These are phyloP conservation scores for Biscogniauxia marginata DNA, from an alignment of 2,329 filamentous ascomycete species.

Conservation along the genomic window DNA sequence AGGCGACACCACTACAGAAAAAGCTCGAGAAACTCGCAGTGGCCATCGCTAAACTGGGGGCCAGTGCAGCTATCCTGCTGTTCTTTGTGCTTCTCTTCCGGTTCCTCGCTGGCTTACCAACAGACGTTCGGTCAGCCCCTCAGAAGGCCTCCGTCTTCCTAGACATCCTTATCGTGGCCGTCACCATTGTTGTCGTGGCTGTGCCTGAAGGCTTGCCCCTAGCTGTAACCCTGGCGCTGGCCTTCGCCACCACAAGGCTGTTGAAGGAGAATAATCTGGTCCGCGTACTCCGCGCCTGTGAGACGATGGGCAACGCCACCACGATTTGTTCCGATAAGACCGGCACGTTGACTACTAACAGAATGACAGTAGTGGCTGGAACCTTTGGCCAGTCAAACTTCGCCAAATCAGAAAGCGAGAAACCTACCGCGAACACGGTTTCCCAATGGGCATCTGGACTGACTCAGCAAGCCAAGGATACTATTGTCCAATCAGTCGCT, in stretches of 20 bases:
- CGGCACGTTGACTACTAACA: constrained; percentile 71
- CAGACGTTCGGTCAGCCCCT: constrained; percentile 45
- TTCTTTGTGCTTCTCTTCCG: constrained; percentile 79
- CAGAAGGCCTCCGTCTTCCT: constrained; percentile 63
- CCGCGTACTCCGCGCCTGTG: constrained; percentile 65
- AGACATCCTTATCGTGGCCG: constrained; percentile 61
- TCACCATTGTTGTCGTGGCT: constrained; percentile 68
- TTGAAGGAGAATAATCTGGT: constrained; percentile 70
- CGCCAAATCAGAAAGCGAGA: constrained; percentile 25
- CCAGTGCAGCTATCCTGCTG: constrained; percentile 69
- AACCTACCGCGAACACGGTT: constrained; percentile 18
- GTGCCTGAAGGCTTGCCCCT: constrained; percentile 66
- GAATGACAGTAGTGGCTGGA: constrained; percentile 74
- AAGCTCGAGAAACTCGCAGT: constrained; percentile 52
- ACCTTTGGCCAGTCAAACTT: constrained; percentile 53
- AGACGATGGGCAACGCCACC: constrained; percentile 71
- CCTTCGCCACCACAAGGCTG: constrained; percentile 67
- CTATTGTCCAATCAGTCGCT: constrained; percentile 43
- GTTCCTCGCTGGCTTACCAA: constrained; percentile 62
- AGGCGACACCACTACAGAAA: constrained; percentile 52
- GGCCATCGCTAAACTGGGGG: constrained; percentile 52
- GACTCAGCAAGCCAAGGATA: constrained; percentile 30
- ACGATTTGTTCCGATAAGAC: constrained; percentile 82
- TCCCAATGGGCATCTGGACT: constrained; percentile 33
- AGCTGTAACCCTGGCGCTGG: constrained; percentile 66